Percentiles rank a stretch among this genome's conserved stretches.
These are phyloP conservation scores for Paraphaeosphaeria minitans DNA, from an alignment of 2,329 filamentous ascomycete species.

Conservation along the genomic window DNA sequence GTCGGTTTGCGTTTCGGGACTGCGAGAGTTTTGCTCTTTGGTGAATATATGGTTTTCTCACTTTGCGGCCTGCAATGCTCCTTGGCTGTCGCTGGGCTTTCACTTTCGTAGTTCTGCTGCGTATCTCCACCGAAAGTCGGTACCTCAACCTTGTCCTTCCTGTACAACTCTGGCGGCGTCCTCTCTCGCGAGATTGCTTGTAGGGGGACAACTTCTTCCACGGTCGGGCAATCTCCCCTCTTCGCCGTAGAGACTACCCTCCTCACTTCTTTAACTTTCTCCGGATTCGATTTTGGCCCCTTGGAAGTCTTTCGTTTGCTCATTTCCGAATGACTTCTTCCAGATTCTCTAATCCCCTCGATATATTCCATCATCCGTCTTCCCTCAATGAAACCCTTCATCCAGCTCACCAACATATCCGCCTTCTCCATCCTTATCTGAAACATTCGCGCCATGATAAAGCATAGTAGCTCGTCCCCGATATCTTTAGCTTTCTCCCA, in stretches of 20 bases:
- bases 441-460: conserved; percentile 14
- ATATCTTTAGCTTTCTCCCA: not conserved
- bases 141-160: not conserved
- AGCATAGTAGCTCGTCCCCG: conserved; percentile 7
- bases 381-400: not conserved
- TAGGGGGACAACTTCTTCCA: not conserved
- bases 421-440: not conserved
- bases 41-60: not conserved
- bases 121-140: too few relatives aligned
- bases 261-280: not conserved
- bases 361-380: not conserved
- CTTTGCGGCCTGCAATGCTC: not conserved
- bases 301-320: not conserved
- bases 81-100: too few relatives aligned
- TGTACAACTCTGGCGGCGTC: not conserved
- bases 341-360: not conserved
- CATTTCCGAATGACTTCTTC: not conserved
- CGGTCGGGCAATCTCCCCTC: not conserved
- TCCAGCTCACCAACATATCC: not conserved
- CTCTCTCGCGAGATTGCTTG: not conserved
- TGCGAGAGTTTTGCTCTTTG: not conserved
- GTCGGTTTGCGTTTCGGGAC: not conserved
- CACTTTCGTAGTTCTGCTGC: not conserved
- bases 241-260: not conserved
- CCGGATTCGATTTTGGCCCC: not conserved